Evolutionary conservation across 2,329 filamentous ascomycete genomes (phyloP).

Genomic region (Trichoderma sp.): DNA sequence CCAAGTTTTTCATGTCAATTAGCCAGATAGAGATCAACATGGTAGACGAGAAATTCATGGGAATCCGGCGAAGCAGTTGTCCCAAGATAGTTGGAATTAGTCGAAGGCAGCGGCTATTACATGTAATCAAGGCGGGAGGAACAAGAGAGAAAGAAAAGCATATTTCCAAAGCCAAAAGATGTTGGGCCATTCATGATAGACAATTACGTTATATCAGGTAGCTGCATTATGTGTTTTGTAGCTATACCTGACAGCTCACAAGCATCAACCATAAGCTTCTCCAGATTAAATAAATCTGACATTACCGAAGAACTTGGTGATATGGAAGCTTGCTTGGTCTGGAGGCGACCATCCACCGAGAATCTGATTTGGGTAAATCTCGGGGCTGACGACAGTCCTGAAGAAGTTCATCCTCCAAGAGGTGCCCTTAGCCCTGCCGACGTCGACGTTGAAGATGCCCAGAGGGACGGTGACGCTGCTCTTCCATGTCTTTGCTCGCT

Average conservation of each 20-base stretch:
- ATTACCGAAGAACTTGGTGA: slow-evolving; percentile 45
- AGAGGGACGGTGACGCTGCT: slow-evolving; percentile 43
- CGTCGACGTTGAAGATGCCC: slow-evolving; percentile 49
- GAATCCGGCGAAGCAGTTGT: no score
- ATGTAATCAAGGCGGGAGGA: no score
- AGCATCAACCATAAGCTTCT: background rate
- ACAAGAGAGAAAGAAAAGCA: background rate
- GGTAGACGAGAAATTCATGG: no score
- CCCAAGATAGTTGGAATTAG: no score
- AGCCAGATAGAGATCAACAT: no score
- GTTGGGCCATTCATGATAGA: background rate
- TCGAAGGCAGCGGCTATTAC: background rate
- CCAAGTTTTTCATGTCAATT: no score
- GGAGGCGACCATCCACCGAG: slow-evolving; percentile 47
- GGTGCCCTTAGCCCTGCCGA: slow-evolving; percentile 41
- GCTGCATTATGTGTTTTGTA: background rate
- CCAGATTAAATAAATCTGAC: slow-evolving; percentile 35
- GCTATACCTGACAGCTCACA: background rate
- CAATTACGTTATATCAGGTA: background rate
- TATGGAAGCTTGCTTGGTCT: slow-evolving; percentile 46
- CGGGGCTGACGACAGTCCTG: slow-evolving; percentile 42
- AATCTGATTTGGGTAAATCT: slow-evolving; percentile 42
- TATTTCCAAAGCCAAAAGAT: background rate
- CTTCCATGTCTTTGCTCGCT: slow-evolving; percentile 36
- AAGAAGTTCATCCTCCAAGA: slow-evolving; percentile 54